Evolutionary conservation across 495 filamentous ascomycete genomes (phyloP).

Genomic region (Hyaloscypha hepaticicola): DNA sequence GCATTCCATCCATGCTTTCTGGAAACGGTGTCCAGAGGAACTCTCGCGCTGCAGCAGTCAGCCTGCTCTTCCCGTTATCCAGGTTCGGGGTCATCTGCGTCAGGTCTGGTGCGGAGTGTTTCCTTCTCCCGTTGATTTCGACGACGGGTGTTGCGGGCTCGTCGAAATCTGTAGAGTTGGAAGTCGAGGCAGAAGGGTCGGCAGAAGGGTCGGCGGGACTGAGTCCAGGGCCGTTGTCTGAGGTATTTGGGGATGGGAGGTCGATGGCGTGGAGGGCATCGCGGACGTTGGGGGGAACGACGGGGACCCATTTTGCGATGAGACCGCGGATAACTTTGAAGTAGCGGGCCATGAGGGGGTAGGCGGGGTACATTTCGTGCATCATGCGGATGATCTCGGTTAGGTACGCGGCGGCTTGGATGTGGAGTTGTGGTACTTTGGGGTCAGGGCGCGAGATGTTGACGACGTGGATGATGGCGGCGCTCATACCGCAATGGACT

Average conservation of each 20-base stretch:
- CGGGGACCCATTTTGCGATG: conserved; percentile 32
- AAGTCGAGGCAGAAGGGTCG: background rate
- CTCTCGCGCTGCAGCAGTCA: background rate
- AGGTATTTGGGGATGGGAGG: conserved; percentile 7
- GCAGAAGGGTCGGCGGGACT: background rate
- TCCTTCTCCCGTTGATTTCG: background rate
- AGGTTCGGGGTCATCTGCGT: background rate
- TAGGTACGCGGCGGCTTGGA: conserved; percentile 12
- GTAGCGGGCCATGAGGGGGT: conserved; percentile 24
- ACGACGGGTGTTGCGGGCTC: background rate
- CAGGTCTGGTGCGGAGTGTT: conserved; percentile 6
- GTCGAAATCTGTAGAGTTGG: background rate
- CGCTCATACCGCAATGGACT: conserved; percentile 35
- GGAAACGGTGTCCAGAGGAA: conserved; percentile 32
- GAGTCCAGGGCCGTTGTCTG: background rate
- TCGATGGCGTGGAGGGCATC: conserved; percentile 10
- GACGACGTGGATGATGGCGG: conserved; percentile 39
- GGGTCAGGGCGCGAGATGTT: conserved; percentile 26
- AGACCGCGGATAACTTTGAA: conserved; percentile 31
- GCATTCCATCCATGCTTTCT: conserved; percentile 22
- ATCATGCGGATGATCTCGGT: conserved; percentile 26
- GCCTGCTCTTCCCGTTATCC: background rate
- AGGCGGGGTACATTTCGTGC: conserved; percentile 28
- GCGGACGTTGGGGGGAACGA: conserved; percentile 31
- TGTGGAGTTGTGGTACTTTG: conserved; percentile 17